These are phyloP conservation scores for Xylariaceae sp. DNA, from an alignment of 2,329 filamentous ascomycete species.

Conservation along the genomic window DNA sequence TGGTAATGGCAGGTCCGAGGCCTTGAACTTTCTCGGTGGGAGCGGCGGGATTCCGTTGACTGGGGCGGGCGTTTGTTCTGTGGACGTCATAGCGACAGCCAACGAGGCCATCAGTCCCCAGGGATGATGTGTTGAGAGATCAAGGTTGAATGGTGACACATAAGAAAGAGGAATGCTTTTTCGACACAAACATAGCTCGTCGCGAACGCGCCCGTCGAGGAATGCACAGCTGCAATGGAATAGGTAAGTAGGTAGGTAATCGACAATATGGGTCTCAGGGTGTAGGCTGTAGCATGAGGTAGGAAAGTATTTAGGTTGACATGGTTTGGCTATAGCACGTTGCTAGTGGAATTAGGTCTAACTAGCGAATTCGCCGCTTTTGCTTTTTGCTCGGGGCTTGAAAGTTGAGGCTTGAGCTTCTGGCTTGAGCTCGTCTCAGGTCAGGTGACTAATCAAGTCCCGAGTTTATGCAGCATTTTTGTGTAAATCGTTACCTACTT, in stretches of 20 bases:
- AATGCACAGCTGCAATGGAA: neutral
- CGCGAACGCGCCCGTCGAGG: neutral
- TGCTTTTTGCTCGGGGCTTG: no score
- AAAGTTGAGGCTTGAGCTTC: no score
- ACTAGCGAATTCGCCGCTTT: no score
- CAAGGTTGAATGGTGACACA: neutral
- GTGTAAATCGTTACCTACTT: no score
- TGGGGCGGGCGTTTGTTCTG: slow-evolving; percentile 27
- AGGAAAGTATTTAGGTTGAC: neutral
- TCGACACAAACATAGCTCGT: neutral
- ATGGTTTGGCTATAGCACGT: no score
- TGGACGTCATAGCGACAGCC: slow-evolving; percentile 25
- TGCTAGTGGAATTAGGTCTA: no score
- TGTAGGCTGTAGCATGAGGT: neutral
- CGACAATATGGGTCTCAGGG: neutral
- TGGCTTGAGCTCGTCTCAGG: no score
- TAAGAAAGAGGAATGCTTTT: neutral
- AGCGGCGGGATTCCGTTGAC: slow-evolving; percentile 19
- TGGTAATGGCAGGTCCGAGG: slow-evolving; percentile 67
- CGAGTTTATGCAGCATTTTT: no score
- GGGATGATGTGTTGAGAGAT: neutral
- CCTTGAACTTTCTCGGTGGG: slow-evolving; percentile 53
- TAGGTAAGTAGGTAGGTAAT: no score
- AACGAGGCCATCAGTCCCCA: slow-evolving; percentile 25
- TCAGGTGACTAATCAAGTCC: no score